Conservation (phyloP, 176 grass and related monocot species). For the Ampelocalamus luodianensis region DNA sequence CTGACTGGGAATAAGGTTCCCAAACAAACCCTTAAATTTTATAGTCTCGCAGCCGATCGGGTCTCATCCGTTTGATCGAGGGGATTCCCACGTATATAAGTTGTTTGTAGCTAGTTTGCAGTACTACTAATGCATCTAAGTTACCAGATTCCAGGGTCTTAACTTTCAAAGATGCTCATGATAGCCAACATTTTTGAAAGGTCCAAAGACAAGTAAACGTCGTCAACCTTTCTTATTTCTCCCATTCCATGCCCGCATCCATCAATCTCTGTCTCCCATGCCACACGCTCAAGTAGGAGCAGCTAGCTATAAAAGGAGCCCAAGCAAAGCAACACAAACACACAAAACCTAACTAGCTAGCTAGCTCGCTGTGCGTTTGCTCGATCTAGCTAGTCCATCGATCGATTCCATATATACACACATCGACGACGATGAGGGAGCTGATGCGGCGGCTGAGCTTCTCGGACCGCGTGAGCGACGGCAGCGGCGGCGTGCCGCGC, state of each 20-base stretch:
- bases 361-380: no score
- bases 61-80: no score
- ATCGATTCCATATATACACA: neutral
- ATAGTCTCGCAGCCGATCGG: no score
- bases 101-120: no score
- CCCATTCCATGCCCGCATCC: neutral
- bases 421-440: conserved; percentile 35
- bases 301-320: conserved; percentile 10
- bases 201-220: conserved; percentile 16
- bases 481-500: conserved; percentile 39
- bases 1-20: no score
- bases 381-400: neutral
- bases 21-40: no score
- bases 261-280: neutral
- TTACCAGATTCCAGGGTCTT: conserved; percentile 5
- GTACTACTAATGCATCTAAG: no score
- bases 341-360: neutral
- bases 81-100: no score
- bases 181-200: conserved; percentile 46
- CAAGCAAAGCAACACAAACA: neutral
- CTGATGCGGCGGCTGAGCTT: conserved; percentile 58
- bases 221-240: neutral
- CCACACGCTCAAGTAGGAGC: neutral
- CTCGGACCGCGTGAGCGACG: conserved; percentile 41
- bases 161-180: conserved; percentile 47